Evolutionary conservation across 148 eudicot genomes (phyloP).

Genomic region (Vaccinium corymbosum): DNA sequence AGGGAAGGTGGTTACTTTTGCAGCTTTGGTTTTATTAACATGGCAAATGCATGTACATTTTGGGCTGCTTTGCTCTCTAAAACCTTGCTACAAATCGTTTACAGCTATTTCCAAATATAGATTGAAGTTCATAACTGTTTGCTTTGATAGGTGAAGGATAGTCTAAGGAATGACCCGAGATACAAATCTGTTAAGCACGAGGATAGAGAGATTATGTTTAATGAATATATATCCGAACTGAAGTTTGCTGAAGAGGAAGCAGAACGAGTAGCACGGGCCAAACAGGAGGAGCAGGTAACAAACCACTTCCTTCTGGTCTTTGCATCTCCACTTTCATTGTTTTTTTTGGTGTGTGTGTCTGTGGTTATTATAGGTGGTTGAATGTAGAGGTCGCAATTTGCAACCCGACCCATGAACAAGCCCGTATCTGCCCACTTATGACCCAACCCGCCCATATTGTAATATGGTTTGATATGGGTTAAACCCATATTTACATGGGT

Average conservation of each 20-base stretch:
- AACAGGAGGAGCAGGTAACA: conserved; percentile 81
- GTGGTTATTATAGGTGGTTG: background rate
- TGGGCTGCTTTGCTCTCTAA: background rate
- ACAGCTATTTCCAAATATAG: background rate
- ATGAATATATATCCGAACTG: conserved; percentile 69
- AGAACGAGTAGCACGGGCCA: conserved; percentile 55
- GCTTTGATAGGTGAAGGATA: conserved; percentile 71
- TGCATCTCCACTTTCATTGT: background rate
- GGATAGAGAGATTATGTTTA: conserved; percentile 76
- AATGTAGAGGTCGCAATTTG: background rate
- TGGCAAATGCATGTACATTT: background rate
- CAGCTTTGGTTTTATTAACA: background rate
- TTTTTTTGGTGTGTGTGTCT: background rate
- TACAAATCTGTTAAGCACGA: conserved; percentile 89
- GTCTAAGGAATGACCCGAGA: conserved; percentile 71
- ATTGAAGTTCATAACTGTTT: background rate
- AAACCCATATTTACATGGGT: too few species aligned
- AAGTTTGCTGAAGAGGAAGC: conserved; percentile 69
- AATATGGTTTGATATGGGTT: too few species aligned
- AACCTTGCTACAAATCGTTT: background rate
- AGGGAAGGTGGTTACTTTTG: background rate
- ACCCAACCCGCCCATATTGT: too few species aligned
- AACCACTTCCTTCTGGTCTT: conserved; percentile 8
- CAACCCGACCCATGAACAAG: too few species aligned
- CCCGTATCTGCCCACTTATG: too few species aligned